These are phyloP conservation scores for Ceratobasidium sp. DNA, from an alignment of 1,284 basidiomycete species.

Conservation along the genomic window DNA sequence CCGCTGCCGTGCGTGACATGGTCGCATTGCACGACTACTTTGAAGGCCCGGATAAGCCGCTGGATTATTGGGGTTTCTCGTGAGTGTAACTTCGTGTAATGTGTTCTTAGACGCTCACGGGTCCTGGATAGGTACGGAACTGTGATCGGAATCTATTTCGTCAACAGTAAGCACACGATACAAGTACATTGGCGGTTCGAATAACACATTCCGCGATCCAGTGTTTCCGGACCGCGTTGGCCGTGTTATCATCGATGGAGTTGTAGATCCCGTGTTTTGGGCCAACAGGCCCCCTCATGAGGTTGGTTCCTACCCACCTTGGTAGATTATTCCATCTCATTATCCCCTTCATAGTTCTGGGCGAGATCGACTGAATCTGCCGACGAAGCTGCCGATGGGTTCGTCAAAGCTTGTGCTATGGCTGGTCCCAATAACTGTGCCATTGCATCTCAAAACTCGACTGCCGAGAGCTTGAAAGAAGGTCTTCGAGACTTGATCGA, in stretches of 20 bases:
- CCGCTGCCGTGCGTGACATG: constrained; percentile 46
- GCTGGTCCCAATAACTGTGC: constrained; percentile 44
- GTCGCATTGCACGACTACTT: constrained; percentile 47
- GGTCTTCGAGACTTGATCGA: constrained; percentile 5
- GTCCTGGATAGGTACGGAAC: constrained; percentile 49
- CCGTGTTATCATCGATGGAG: constrained; percentile 47
- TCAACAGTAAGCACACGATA: constrained; percentile 38
- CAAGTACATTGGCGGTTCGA: too few relatives aligned
- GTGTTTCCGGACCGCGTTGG: constrained; percentile 48
- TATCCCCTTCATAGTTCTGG: background rate
- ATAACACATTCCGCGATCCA: background rate
- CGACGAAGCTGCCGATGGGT: constrained; percentile 36
- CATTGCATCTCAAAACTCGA: constrained; percentile 21
- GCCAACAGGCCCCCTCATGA: constrained; percentile 16
- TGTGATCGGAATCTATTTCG: constrained; percentile 46
- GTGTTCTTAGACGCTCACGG: background rate
- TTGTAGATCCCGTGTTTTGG: constrained; percentile 43
- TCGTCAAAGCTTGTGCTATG: constrained; percentile 31
- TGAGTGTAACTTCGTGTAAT: constrained; percentile 5
- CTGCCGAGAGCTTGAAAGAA: background rate
- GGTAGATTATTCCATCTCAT: background rate
- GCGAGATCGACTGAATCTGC: constrained; percentile 18
- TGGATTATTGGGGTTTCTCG: constrained; percentile 49
- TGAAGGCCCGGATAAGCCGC: constrained; percentile 42
- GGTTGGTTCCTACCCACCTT: constrained; percentile 7